phyloP scores from a whole-genome alignment of 75 land plant genomes.

The Sequoia sempervirens region DNA sequence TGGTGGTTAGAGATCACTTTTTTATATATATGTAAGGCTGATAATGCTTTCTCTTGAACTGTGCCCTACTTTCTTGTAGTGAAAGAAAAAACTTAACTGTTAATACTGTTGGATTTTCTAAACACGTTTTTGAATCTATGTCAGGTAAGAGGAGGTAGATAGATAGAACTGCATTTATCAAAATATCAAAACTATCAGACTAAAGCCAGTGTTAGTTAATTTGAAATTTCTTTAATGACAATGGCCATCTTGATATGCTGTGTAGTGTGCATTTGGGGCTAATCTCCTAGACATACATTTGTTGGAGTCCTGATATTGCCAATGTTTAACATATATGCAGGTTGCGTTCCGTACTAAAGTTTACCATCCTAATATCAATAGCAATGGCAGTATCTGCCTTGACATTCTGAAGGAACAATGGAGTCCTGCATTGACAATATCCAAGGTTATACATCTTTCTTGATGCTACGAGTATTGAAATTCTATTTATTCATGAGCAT shows the following conservation, averaged over 20 bases:
- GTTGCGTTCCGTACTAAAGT: slow-evolving; percentile 13
- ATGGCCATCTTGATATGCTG: background rate
- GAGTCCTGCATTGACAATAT: slow-evolving; percentile 54
- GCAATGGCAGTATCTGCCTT: slow-evolving; percentile 46
- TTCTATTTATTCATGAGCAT: background rate
- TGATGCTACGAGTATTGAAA: background rate
- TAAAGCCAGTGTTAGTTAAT: background rate
- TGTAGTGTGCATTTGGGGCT: background rate
- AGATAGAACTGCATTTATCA: background rate
- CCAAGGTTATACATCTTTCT: slow-evolving; percentile 19
- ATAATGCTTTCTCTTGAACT: too few species aligned
- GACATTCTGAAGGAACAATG: slow-evolving; percentile 55
- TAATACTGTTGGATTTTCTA: background rate
- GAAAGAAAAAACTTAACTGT: background rate
- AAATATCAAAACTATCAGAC: background rate
- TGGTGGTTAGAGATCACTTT: too few species aligned
- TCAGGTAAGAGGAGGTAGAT: background rate
- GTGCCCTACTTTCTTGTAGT: background rate
- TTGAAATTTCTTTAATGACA: background rate
- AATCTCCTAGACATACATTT: background rate
- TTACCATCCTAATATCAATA: slow-evolving; percentile 46
- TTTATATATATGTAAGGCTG: background rate
- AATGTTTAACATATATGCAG: background rate
- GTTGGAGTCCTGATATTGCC: background rate
- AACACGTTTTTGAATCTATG: background rate